Conservation (phyloP, 352 stramenopile species). For the Phytopythium aichiense region DNA sequence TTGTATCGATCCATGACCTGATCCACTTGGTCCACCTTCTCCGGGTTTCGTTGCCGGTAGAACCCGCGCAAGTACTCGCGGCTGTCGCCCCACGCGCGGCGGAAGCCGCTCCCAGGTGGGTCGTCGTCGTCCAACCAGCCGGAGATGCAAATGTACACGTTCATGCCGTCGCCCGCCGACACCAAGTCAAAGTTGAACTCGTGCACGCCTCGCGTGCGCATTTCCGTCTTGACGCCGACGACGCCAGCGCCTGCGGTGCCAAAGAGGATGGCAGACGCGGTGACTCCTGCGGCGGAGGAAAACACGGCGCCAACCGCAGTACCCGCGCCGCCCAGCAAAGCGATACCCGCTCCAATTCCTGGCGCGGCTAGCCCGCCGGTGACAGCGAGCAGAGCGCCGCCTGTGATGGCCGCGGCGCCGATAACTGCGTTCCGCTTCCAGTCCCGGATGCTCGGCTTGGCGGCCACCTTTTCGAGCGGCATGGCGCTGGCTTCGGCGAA, state of each 20-base stretch:
- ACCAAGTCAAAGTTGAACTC: slow-evolving; percentile 83
- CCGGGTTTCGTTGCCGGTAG: slow-evolving; percentile 56
- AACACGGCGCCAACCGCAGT: slow-evolving; percentile 57
- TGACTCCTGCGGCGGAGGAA: slow-evolving; percentile 46
- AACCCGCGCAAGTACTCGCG: slow-evolving; percentile 75
- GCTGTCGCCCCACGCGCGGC: slow-evolving; percentile 73
- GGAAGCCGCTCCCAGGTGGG: slow-evolving; percentile 46
- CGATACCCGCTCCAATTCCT: slow-evolving; percentile 55
- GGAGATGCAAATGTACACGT: slow-evolving; percentile 85
- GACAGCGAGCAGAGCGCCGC: slow-evolving; percentile 65
- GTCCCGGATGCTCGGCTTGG: slow-evolving; percentile 60
- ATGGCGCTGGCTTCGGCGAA: slow-evolving; percentile 73
- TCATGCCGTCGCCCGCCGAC: slow-evolving; percentile 77
- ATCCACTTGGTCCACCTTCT: slow-evolving; percentile 81
- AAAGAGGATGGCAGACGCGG: slow-evolving; percentile 75
- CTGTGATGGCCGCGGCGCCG: slow-evolving; percentile 60
- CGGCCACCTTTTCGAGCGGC: slow-evolving; percentile 54
- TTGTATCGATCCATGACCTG: slow-evolving; percentile 79
- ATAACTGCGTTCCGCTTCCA: slow-evolving; percentile 80
- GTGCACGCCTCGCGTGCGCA: slow-evolving; percentile 64
- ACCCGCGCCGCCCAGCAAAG: slow-evolving; percentile 56
- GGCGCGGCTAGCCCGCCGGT: slow-evolving; percentile 65
- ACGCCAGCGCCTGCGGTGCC: slow-evolving; percentile 74
- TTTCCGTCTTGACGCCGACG: slow-evolving; percentile 77
- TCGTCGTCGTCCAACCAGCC: slow-evolving; percentile 84